Conservation (phyloP, 1,139 yeast genomes). For the Geotrichum citri-aurantii region DNA sequence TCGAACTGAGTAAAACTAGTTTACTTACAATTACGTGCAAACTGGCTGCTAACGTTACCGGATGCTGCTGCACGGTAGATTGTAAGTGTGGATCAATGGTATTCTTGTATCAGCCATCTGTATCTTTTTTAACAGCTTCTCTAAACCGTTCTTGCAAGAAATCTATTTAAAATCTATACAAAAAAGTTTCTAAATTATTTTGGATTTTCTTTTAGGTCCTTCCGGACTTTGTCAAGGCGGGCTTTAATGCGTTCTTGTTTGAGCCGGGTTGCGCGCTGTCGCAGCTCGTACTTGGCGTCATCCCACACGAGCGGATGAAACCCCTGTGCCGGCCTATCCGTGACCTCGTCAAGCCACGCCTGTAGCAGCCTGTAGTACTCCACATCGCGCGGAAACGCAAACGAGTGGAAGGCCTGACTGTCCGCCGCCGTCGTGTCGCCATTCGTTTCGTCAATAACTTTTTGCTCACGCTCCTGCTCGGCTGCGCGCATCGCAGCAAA, state of each 20-base stretch:
- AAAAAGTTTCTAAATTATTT: background rate
- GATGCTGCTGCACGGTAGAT: no score
- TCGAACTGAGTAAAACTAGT: no score
- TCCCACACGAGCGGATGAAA: conserved; percentile 30
- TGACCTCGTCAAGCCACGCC: conserved; percentile 37
- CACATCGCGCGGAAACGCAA: conserved; percentile 46
- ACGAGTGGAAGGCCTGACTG: conserved; percentile 41
- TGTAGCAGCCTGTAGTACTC: conserved; percentile 41
- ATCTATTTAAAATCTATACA: no score
- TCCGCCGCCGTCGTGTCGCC: conserved; percentile 36
- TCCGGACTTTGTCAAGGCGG: background rate
- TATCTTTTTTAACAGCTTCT: no score
- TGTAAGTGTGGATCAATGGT: background rate
- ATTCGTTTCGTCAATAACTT: background rate
- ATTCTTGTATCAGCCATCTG: no score
- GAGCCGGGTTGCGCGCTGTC: conserved; percentile 18
- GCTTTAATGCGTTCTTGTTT: conserved; percentile 10
- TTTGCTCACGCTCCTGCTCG: conserved; percentile 37
- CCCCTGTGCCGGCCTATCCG: conserved; percentile 22
- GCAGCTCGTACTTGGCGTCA: conserved; percentile 20
- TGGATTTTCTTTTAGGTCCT: background rate
- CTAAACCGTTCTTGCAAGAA: no score
- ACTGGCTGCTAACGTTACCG: no score
- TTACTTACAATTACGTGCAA: no score
- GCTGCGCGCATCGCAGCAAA: conserved; percentile 39